phyloP scores from a whole-genome alignment of 768 basidiomycete genomes.

The Auricularia cornea region DNA sequence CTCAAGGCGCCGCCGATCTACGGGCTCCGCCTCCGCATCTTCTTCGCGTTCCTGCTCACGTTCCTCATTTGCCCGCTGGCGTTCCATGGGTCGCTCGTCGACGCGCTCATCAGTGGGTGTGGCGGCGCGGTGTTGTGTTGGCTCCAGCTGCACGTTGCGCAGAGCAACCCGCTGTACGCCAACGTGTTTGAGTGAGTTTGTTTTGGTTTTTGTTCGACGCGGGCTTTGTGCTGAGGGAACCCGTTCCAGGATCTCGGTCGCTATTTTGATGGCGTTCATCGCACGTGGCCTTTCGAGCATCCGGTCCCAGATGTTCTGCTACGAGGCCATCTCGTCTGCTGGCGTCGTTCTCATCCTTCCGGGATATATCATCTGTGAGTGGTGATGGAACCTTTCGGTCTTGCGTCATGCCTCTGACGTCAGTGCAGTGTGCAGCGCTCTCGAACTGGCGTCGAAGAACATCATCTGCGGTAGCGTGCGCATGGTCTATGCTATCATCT shows the following conservation, averaged over 20 bases:
- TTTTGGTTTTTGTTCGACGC: neutral
- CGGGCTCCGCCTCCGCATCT: constrained; percentile 54
- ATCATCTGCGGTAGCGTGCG: constrained; percentile 75
- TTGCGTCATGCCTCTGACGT: neutral
- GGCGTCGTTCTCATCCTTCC: constrained; percentile 88
- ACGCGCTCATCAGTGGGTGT: constrained; percentile 72
- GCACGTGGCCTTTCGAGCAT: constrained; percentile 74
- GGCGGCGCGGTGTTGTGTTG: constrained; percentile 59
- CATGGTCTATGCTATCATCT: constrained; percentile 80
- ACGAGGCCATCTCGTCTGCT: constrained; percentile 81
- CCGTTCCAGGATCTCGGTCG: constrained; percentile 60
- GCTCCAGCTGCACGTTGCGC: constrained; percentile 71
- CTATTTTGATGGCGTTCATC: constrained; percentile 76
- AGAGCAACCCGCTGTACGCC: constrained; percentile 85
- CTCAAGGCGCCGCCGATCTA: constrained; percentile 62
- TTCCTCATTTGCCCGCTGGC: constrained; percentile 76
- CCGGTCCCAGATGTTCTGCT: constrained; percentile 71
- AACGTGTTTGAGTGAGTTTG: constrained; percentile 84
- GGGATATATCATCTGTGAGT: constrained; percentile 73
- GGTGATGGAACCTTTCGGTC: neutral
- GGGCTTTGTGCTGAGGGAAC: neutral
- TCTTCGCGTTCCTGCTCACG: constrained; percentile 67
- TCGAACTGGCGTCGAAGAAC: constrained; percentile 75
- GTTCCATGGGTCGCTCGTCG: constrained; percentile 72
- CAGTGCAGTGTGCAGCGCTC: constrained; percentile 56